Base-by-base conservation (phyloP, 2,329 filamentous ascomycete species). In the Colletotrichum sansevieriae region DNA sequence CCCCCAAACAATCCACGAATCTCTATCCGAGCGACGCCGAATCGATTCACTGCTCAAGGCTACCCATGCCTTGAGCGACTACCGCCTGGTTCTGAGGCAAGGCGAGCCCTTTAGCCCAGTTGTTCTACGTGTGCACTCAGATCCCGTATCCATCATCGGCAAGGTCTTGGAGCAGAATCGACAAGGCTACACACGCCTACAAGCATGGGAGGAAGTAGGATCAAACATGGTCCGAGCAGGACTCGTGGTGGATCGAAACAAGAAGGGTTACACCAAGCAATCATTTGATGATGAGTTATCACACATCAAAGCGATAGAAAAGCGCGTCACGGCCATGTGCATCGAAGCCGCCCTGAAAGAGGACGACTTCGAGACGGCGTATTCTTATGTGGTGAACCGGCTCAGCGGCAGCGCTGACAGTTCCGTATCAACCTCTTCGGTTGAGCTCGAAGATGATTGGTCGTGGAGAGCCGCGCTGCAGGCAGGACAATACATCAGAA, bases 331-430 rank as follows among this genome's bases (percentile, higher is more conserved):
- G 6, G 91, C 91, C 67, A 93, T 95, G 91, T 94, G 92, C 71
- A 89, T 95, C 46, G 90, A 94, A 75, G 90, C 91, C 13, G 92
- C 93, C 12, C 83, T 96, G 1, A 84, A 85, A 10, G 92, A 95
- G 75, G 90, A 94, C 71, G 93, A 90, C 76, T 96, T 96, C 70
- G 93, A 97, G 76, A 96, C 93, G 0, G 93, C 93, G 11, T 96
- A 95, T 77, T 95, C 92, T 0, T 95, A 93, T 75, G 90, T 95
- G 2, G 87, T 93, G 54, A 94, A 90, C 75, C 88, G 91, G 22
- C 83, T 96, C 0, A 83, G 84, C 8, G 76, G 79, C 9, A 74
- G 79, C 33, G 70, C 54, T 62, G 65, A 61, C n/a, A 64, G 54
- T 54, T 64, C 71, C 68, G 72, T 52, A 73, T 75, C 72, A 22